Base-by-base conservation (phyloP, 164 flowering plant genomes). In the Piper betle region DNA sequence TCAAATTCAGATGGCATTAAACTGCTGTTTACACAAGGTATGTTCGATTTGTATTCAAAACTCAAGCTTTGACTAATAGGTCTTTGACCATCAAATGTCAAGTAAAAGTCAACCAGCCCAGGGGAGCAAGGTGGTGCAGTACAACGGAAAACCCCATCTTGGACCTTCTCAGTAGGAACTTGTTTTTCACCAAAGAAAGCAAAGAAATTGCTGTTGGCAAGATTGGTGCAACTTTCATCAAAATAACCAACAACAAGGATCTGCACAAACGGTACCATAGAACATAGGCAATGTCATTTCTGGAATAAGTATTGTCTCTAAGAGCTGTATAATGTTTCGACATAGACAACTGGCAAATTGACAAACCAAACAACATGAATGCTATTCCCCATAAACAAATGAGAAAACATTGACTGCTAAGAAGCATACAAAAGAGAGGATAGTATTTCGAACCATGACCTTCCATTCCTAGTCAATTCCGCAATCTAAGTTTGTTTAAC, bases 141-240 rank as follows among this genome's bases (percentile, higher is more conserved):
- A 70, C 87, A 85, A 39, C 96, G 96, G 61, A 82, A 84, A 13
- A 90, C 97, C 57, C 99, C 99, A 66, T 43, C 64, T 80, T 91
- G 97, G 52, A 91, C 74, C 67, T 73, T 57, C 75, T 88, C 95
- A 5, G 77, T 84, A 59, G 82, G 81, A 71, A 80, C 71, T 75
- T 67, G 68, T 55, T 43, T 60, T 62, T 84, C 85, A 17, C 93
- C 97, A 75, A 94, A 88, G 20, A 88, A 81, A 66, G 76, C 81
- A 38, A 68, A 68, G 37, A 88, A 60, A 68, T 67, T 75, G 67
- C 84, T 78, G 25, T 77, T 81, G 11, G 68, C 79, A 59, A 76
- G 77, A 65, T 77, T 76, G 20, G 66, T 63, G 46, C 70, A 64
- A 8, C 70, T 75, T 57, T 77, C 77, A 60, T 69, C 72, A 59